Base-by-base conservation (phyloP, 192 early-diverging fungal genomes). In the Backusella australiensis region DNA sequence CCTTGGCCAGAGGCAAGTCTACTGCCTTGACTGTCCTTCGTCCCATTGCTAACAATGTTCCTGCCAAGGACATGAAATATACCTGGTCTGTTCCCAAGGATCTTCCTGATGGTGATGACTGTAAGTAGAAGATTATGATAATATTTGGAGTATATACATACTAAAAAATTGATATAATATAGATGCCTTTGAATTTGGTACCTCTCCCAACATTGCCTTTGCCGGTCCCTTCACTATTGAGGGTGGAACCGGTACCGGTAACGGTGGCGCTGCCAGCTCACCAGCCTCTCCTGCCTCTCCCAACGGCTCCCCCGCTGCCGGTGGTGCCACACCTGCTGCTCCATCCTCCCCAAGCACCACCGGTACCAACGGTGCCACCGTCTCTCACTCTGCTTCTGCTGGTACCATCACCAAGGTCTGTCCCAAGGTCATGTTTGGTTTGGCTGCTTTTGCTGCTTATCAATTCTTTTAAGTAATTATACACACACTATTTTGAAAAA, bases 161-260 rank as follows among this genome's bases (percentile, higher is more conserved):
- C 3, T 39, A 11, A 39, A 0, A 0, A 0, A 11, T 39, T 12
- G 11, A 11, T 39, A 12, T 39, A 9, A 3, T 63, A 26, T 63
- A 63, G 56, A 81, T 44, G 80, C 80, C 29, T 74, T 81, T 26
- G 72, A 77, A 49, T 74, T 81, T 8, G 80, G 80, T 66, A 73
- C 52, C 8, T 77, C 80, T 21, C 80, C 80, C n/a, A 72, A 81
- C 19, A 32, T 81, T 3, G 75, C 75, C 44, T 81, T 74, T 73
- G 70, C 80, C 49, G 80, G 80, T 52, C 75, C 75, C n/a, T 81
- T 81, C 72, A 69, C 75, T 38, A 74, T 81, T 49, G 71, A 77
- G 46, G 78, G 72, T 42, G 80, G 70, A 26, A 42, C 65, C 29
- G 70, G 68, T 32, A 34, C 29, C 26, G 14, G 39, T 39, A 29